Evolutionary conservation across 169 alveolate species (phyloP).

Genomic region (Haemoproteus tartakovskyi): DNA sequence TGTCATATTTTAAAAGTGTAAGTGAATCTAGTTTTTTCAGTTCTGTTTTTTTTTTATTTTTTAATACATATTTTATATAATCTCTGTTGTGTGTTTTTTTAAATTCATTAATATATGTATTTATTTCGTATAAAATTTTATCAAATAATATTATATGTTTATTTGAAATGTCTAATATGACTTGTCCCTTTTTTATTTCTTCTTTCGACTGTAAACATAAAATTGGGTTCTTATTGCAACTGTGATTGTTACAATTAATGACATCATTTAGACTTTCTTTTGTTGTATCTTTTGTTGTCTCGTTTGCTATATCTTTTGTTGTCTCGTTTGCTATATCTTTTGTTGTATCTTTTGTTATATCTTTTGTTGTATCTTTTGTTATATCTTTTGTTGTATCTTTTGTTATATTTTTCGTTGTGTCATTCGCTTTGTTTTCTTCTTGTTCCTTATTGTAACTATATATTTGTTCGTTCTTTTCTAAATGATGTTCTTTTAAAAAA

Average conservation of each 20-base stretch:
- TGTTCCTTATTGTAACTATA: too few relatives aligned
- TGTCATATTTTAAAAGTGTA: conserved; percentile 37
- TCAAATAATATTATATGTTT: conserved; percentile 28
- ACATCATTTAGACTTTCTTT: not conserved
- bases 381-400: too few relatives aligned
- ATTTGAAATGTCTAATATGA: conserved; percentile 31
- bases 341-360: too few relatives aligned
- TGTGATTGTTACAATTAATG: not conserved
- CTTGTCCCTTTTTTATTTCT: conserved; percentile 1
- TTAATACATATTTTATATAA: conserved; percentile 51
- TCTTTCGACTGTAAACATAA: conserved; percentile 36
- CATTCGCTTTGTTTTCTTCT: too few relatives aligned
- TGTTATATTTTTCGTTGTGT: too few relatives aligned
- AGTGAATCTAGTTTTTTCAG: conserved; percentile 12
- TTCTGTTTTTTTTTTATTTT: conserved; percentile 39
- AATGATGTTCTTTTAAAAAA: not conserved
- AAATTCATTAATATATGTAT: conserved; percentile 9
- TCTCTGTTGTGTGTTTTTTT: conserved; percentile 14
- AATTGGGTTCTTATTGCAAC: not conserved
- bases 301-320: not conserved
- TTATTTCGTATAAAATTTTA: conserved; percentile 20
- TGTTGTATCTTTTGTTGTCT: not conserved
- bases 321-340: not conserved
- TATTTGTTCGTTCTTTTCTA: too few relatives aligned
- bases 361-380: too few relatives aligned